Base-by-base conservation (phyloP, 2,329 filamentous ascomycete genomes). In the Blastomyces parvus region DNA sequence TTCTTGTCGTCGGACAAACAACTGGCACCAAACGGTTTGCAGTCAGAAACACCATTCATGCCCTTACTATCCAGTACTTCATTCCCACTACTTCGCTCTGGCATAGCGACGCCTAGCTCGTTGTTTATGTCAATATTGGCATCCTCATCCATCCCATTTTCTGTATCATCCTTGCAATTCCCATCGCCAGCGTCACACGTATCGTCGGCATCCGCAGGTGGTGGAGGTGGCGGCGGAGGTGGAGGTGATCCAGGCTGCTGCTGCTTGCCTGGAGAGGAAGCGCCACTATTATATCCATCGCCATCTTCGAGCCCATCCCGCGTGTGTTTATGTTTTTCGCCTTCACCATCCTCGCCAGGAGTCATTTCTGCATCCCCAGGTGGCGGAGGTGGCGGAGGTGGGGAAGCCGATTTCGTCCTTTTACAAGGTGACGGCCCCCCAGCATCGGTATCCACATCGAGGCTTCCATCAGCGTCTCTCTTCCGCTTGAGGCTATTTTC, bases 401-500 rank as follows among this genome's bases (percentile, higher is more conserved):
- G 74, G 27, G 74, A 76, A 33, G 71, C 73, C 36, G 81, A 73
- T 46, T 79, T 82, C 27, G 83, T 83, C n/a, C 80, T 79, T 67
- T 87, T 86, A 1, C 78, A 79, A 0, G 83, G 82, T 1, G 81
- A 83, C 48, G 75, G 70, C 46, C 74, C 78, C 1, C 78, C 76
- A 36, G 80, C 80, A 19, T 76, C 78, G 14, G 48, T 61, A 44
- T 67, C 68, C 5, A 67, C 67, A 46, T 75, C 69, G 13, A 71
- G 69, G 1, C 69, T 69, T n/a, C 71, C 70, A n/a, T 78, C 78
- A 5, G 80, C 79, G 11, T 80, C 78, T 58, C 87, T 82, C 73
- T 90, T 91, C 11, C 88, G 83, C 73, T 91, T 90, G 59, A 83
- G 77, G 19, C 57, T 67, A 59, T 68, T 59, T 40, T 65, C 64